Evolutionary conservation across 1,284 basidiomycete species (phyloP), one percentile per base, ranked within the genome.

Genomic region (Ganoderma lingzhi): DNA sequence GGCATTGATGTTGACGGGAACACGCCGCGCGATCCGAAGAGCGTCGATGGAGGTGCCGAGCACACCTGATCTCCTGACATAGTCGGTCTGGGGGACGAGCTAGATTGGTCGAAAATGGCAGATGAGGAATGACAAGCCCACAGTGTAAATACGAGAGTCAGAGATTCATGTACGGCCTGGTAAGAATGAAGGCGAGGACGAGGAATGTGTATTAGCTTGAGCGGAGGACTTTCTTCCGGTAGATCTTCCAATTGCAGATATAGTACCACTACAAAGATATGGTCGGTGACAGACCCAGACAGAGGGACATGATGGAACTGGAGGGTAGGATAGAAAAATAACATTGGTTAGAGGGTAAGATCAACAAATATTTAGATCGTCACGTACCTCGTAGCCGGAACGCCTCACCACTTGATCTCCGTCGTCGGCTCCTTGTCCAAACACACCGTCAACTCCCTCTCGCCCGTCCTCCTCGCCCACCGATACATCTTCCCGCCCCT

Each of bases 401-500:
- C 9, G 23, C 37, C 17, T 68, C 67, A 77, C 76, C 75, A 75
- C 65, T 69, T 68, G 61, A 71, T 72, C 6, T 72, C 70, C 17
- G 63, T 65, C 53, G 68, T 64, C 4, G 75, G 75, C 32, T 59
- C 70, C 19, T 70, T 68, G 56, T 78, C 75, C 59, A 78, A 66
- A 63, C 79, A 80, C 3, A 80, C 63, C 42, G 71, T 75, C 55
- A 80, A 63, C 72, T 75, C 69, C 71, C 68, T 73, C 58, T 79
- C 78, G 30, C 75, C 75, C 30, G 71, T 72, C 51, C 78, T 66
- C 69, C 70, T 78, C 53, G 79, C 78, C 77, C 77, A 80, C 23
- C 79, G 72, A 70, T 80, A 80, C 75, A 78, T 78, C 73, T 80
- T 80, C 66, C 74, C 37, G 2, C 75, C 76, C 10, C 64, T 66